Conservation (phyloP, 306 rosid genomes). For the Casuarina equisetifolia region DNA sequence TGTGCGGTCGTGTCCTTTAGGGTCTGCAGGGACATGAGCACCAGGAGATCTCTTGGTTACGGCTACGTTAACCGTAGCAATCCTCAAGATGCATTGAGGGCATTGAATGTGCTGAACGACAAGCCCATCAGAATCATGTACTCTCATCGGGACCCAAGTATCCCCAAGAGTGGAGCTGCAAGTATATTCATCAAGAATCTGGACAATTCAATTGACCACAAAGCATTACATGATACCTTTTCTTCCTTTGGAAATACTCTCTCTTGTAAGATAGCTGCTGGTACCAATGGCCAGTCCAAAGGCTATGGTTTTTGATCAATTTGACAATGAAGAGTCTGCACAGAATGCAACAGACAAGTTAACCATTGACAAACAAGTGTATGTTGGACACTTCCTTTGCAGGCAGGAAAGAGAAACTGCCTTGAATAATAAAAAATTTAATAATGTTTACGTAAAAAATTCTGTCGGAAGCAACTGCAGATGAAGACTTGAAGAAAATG, state of each 20-base stretch:
- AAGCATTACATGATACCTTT: conserved; percentile 3
- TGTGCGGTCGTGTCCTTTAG: conserved; percentile 62
- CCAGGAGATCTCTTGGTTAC: conserved; percentile 70
- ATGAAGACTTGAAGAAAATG: conserved; percentile 47
- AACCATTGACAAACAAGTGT: conserved; percentile 59
- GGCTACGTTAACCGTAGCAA: conserved; percentile 66
- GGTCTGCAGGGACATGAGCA: conserved; percentile 63
- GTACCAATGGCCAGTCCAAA: conserved; percentile 39
- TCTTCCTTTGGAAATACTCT: conserved; percentile 61
- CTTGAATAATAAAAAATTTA: conserved; percentile 48
- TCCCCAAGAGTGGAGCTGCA: conserved; percentile 54
- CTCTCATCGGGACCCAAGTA: conserved; percentile 69
- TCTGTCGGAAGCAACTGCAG: conserved; percentile 48
- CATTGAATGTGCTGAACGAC: conserved; percentile 15
- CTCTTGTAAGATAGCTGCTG: conserved; percentile 52
- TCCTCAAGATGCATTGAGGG: conserved; percentile 53
- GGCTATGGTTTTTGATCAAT: conserved; percentile 72
- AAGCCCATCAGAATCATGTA: conserved; percentile 49
- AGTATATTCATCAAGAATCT: too few relatives aligned
- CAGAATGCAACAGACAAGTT: conserved; percentile 63
- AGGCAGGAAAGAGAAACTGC: conserved; percentile 60
- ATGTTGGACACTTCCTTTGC: conserved; percentile 62
- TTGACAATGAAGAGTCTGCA: conserved; percentile 62
- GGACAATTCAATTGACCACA: too few relatives aligned
- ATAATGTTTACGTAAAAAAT: conserved; percentile 62